phyloP scores from a whole-genome alignment of 139 green algal genomes.

The Gonium pectorale region DNA sequence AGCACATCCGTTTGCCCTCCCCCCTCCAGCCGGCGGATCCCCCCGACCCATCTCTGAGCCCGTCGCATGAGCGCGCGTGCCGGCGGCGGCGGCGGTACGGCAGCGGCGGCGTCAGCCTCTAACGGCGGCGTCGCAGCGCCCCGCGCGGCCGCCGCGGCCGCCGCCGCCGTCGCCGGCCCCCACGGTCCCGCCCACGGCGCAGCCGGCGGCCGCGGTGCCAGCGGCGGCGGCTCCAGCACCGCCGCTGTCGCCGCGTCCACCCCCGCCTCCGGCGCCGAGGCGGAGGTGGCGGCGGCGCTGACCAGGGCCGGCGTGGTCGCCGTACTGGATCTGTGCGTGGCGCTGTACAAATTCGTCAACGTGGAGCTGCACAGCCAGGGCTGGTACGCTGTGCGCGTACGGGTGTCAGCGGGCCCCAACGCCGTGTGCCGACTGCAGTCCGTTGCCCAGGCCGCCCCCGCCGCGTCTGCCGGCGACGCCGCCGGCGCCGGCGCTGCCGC shows the following conservation, averaged over 20 bases:
- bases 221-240: neutral
- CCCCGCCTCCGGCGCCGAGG: neutral
- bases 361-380: slow-evolving; percentile 47
- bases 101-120: too few species aligned
- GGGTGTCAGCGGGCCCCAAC: neutral
- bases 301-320: slow-evolving; percentile 1
- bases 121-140: too few species aligned
- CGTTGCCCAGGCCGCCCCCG: too few species aligned
- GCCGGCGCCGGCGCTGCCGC: too few species aligned
- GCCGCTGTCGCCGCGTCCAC: neutral
- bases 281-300: slow-evolving; percentile 1
- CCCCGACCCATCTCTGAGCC: too few species aligned
- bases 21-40: too few species aligned
- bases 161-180: too few species aligned
- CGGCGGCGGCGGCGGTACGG: too few species aligned
- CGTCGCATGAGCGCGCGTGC: too few species aligned
- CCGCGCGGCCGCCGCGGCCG: too few species aligned
- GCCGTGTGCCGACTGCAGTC: neutral
- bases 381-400: slow-evolving; percentile 42
- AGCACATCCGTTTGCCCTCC: too few species aligned
- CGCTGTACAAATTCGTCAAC: slow-evolving; percentile 45
- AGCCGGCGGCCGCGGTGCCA: neutral
- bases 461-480: too few species aligned
- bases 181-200: neutral
- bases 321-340: slow-evolving; percentile 18